These are phyloP conservation scores for Phytophthora pini DNA, from an alignment of 352 stramenopile genomes.

Conservation along the genomic window DNA sequence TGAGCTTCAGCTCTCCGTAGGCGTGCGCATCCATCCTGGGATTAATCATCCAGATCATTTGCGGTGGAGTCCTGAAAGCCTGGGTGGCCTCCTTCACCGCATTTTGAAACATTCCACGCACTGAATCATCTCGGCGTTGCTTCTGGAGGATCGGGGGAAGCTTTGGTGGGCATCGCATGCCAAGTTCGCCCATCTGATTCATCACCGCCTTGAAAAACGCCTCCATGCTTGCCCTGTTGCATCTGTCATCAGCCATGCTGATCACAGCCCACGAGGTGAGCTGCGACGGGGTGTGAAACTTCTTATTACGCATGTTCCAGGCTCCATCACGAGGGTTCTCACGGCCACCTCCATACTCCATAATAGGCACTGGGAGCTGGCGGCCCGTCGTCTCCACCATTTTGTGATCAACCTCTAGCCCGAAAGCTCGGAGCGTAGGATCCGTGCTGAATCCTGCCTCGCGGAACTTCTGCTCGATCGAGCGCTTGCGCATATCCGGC, in stretches of 20 bases:
- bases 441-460: conserved; percentile 67
- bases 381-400: conserved; percentile 66
- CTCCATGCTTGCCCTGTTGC: conserved; percentile 34
- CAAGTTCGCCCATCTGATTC: conserved; percentile 57
- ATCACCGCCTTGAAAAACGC: conserved; percentile 70
- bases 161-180: conserved; percentile 49
- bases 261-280: conserved; percentile 61
- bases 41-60: conserved; percentile 75
- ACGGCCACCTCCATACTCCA: conserved; percentile 57
- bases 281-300: conserved; percentile 48
- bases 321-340: conserved; percentile 61
- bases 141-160: conserved; percentile 56
- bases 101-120: conserved; percentile 51
- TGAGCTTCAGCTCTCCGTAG: conserved; percentile 80
- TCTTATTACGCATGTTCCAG: conserved; percentile 79
- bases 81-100: conserved; percentile 41
- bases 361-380: conserved; percentile 47
- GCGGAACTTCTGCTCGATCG: conserved; percentile 66
- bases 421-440: conserved; percentile 60
- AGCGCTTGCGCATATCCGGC: conserved; percentile 59
- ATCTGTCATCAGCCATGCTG: conserved; percentile 56
- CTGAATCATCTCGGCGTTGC: conserved; percentile 35
- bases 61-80: conserved; percentile 35
- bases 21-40: conserved; percentile 45
- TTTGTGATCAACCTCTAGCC: conserved; percentile 52